Evolutionary conservation across 1,139 yeast genomes (phyloP).

Genomic region (Hansenula sp.): DNA sequence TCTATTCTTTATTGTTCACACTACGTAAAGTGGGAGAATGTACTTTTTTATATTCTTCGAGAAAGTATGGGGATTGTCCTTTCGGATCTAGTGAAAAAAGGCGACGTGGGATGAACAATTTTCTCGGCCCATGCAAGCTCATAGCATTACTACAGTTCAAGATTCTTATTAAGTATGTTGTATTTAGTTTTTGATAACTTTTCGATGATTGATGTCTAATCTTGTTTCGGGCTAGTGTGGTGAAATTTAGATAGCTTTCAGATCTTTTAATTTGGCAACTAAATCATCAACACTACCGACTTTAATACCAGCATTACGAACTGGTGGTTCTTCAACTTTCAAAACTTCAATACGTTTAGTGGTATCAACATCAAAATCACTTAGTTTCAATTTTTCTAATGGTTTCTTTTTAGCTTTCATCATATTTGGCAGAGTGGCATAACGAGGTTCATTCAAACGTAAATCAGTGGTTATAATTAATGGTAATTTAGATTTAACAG

Average conservation of each 20-base stretch:
- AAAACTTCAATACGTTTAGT: slow-evolving; percentile 63
- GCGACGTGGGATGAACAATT: too few species aligned
- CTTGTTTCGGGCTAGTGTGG: too few species aligned
- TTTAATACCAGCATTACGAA: slow-evolving; percentile 76
- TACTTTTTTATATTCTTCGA: too few species aligned
- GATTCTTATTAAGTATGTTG: neutral
- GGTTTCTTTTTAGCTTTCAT: slow-evolving; percentile 99
- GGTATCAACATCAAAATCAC: slow-evolving; percentile 69
- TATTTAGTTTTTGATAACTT: neutral
- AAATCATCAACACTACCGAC: slow-evolving; percentile 82
- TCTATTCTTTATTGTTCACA: too few species aligned
- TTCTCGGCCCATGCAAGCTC: too few species aligned
- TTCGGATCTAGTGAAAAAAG: too few species aligned
- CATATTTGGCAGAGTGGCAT: slow-evolving; percentile 88
- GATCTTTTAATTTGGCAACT: slow-evolving; percentile 71
- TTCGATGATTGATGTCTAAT: too few species aligned
- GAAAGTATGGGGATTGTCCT: too few species aligned
- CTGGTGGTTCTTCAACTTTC: slow-evolving; percentile 81
- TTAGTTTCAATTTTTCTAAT: slow-evolving; percentile 61
- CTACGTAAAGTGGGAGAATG: too few species aligned
- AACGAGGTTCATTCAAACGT: slow-evolving; percentile 91
- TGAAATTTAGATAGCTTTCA: slow-evolving; percentile 20
- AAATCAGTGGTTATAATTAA: slow-evolving; percentile 87
- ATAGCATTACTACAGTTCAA: too few species aligned
- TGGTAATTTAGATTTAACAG: slow-evolving; percentile 75